Base-by-base conservation (phyloP, 192 early-diverging fungal genomes). In the Coemansia guatemalensis region DNA sequence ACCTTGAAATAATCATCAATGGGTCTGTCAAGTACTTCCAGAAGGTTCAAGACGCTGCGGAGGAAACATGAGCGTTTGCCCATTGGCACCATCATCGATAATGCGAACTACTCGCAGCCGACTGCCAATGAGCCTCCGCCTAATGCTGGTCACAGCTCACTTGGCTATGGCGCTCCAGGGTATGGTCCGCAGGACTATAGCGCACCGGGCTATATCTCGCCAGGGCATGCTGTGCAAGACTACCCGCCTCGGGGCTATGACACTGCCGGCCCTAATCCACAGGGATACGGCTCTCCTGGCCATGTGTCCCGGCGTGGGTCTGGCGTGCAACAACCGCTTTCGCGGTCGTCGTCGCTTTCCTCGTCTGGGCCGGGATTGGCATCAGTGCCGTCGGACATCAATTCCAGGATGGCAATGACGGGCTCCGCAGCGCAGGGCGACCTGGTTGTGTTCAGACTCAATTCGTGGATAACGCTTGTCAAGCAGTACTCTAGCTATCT, bases 341-440 rank as follows among this genome's bases (percentile, higher is more conserved):
- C 39, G 14, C 39, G 39, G 39, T 44, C 39, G 23, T 33, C 57
- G 0, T 47, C 12, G 9, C 41, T 48, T 27, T 41, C 57, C 14
- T 59, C 57, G 53, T 18, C 30, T 14, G 65, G 65, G 12, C 65
- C 71, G 8, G 58, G 53, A 17, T 53, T 74, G 23, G 8, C 60
- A 14, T 51, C 65, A n/a, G 56, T 68, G 41, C 62, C 72, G 35
- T 74, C 72, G 22, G 62, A 74, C 52, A 62, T 67, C 62, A 65
- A 58, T 58, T 58, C 65, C 14, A 62, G 53, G 24, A 48, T 65
- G 14, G 24, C 66, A 23, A 65, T 75, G 73, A 58, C 63, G 0
- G 73, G 73, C 47, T 67, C 67, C 2, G 73, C 64, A 8, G 66
- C 73, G 32, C 59, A 62, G 53, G 73, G 66, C 41, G 73, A 75